Conservation (phyloP, 2,329 filamentous ascomycete genomes). For the Hymenoscyphus fraxineus region DNA sequence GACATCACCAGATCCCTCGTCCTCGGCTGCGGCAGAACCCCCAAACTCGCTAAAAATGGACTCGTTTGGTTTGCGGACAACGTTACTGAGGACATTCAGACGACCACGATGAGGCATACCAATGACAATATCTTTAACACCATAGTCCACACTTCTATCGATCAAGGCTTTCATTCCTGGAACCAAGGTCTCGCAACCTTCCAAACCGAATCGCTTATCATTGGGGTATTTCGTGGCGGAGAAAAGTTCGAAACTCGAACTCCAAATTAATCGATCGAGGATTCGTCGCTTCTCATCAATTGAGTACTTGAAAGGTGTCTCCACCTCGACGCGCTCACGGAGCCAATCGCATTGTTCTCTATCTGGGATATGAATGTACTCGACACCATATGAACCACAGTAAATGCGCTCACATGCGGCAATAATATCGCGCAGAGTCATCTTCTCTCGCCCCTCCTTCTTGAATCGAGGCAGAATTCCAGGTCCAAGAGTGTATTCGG, state of each 20-base stretch:
- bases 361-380: conserved; percentile 99
- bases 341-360: conserved; percentile 98
- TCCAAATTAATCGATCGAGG: conserved; percentile 96
- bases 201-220: conserved; percentile 97
- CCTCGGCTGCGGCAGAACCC: conserved; percentile 78
- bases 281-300: conserved; percentile 98
- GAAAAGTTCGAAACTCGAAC: conserved; percentile 95
- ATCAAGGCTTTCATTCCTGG: conserved; percentile 99
- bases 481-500: conserved; percentile 86
- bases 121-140: conserved; percentile 98
- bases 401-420: conserved; percentile 91
- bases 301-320: conserved; percentile 92
- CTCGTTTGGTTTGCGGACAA: conserved; percentile 98
- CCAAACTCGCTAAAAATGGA: conserved; percentile 99
- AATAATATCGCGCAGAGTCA: conserved; percentile 94
- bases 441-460: conserved; percentile 83
- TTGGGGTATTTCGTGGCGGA: conserved; percentile 97
- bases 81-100: conserved; percentile 96
- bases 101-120: conserved; percentile 99
- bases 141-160: conserved; percentile 96
- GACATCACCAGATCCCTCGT: conserved; percentile 96
- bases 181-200: conserved; percentile 94
- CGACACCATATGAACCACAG: conserved; percentile 93
- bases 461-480: conserved; percentile 95
- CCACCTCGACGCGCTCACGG: conserved; percentile 89